These are phyloP conservation scores for Phyllosticta citrichinensis DNA, from an alignment of 2,329 filamentous ascomycete species.

Conservation along the genomic window DNA sequence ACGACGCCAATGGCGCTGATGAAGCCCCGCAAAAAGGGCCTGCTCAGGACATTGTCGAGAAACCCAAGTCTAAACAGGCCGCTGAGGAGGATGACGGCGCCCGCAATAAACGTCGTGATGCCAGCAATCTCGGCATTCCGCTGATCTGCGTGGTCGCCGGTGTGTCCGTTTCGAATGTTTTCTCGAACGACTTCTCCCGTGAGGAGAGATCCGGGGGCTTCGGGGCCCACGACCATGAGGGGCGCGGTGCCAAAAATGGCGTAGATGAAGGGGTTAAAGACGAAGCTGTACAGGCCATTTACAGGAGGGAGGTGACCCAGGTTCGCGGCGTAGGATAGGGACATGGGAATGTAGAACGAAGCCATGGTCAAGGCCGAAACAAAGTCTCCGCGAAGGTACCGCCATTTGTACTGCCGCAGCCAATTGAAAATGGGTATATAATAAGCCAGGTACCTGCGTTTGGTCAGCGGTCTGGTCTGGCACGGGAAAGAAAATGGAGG, in stretches of 20 bases:
- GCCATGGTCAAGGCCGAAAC: constrained; percentile 87
- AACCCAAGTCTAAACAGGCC: constrained; percentile 82
- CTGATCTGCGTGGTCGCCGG: constrained; percentile 54
- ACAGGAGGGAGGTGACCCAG: constrained; percentile 87
- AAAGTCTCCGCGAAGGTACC: constrained; percentile 76
- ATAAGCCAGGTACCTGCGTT: constrained; percentile 71
- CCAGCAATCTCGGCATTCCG: constrained; percentile 78
- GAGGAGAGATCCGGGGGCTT: constrained; percentile 84
- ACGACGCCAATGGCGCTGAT: constrained; percentile 96
- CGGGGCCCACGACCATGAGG: constrained; percentile 87
- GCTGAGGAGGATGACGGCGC: constrained; percentile 77
- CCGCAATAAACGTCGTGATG: constrained; percentile 77
- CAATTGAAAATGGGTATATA: constrained; percentile 88
- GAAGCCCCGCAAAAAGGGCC: constrained; percentile 87
- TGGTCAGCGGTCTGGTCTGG: constrained; percentile 2
- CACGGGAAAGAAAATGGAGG: background rate
- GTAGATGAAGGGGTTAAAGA: constrained; percentile 86
- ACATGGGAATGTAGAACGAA: constrained; percentile 98
- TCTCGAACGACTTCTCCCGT: constrained; percentile 77
- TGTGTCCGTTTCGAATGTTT: constrained; percentile 59
- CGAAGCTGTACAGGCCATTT: constrained; percentile 87
- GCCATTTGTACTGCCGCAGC: constrained; percentile 76
- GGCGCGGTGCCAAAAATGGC: constrained; percentile 85
- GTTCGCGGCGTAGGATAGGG: constrained; percentile 83
- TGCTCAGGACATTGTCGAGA: constrained; percentile 84